Evolutionary conservation across 1,139 yeast genomes (phyloP).

Genomic region (Saccharomycopsis hybrid): DNA sequence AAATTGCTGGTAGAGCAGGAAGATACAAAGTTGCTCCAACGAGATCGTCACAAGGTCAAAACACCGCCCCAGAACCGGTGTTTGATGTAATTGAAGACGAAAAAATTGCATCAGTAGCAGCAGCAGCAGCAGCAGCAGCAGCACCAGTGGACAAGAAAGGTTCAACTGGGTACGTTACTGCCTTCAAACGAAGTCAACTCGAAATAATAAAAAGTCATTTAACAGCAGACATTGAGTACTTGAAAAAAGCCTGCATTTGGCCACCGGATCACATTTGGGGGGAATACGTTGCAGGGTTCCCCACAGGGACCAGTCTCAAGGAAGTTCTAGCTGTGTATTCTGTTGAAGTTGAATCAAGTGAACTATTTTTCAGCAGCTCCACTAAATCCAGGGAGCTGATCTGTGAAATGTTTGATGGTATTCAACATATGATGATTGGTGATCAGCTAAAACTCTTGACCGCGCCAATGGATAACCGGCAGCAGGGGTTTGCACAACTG

Average conservation of each 20-base stretch:
- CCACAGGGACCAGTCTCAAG: slow-evolving; percentile 39
- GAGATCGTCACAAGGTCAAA: slow-evolving; percentile 1
- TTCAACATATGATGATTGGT: slow-evolving; percentile 32
- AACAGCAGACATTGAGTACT: slow-evolving; percentile 29
- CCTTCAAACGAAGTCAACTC: slow-evolving; percentile 45
- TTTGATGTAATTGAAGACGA: slow-evolving; percentile 3
- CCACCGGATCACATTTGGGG: slow-evolving; percentile 59
- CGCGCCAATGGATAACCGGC: slow-evolving; percentile 42
- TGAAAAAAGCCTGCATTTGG: slow-evolving; percentile 58
- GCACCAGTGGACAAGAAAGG: slow-evolving; percentile 21
- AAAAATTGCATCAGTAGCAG: slow-evolving; percentile 22
- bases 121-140: neutral
- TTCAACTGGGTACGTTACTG: slow-evolving; percentile 54
- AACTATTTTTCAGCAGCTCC: slow-evolving; percentile 37
- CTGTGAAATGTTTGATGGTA: slow-evolving; percentile 39
- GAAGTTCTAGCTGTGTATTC: slow-evolving; percentile 45
- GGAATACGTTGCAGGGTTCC: slow-evolving; percentile 48
- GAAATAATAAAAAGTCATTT: slow-evolving; percentile 23
- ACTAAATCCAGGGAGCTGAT: slow-evolving; percentile 39
- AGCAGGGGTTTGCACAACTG: slow-evolving; percentile 25
- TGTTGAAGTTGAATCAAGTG: slow-evolving; percentile 31
- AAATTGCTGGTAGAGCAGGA: slow-evolving; percentile 97
- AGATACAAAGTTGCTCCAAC: slow-evolving; percentile 41
- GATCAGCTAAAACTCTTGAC: slow-evolving; percentile 56
- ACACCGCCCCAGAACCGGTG: slow-evolving; percentile 30